phyloP scores from a whole-genome alignment of 441 rosid genomes.

The Gossypium laxum region DNA sequence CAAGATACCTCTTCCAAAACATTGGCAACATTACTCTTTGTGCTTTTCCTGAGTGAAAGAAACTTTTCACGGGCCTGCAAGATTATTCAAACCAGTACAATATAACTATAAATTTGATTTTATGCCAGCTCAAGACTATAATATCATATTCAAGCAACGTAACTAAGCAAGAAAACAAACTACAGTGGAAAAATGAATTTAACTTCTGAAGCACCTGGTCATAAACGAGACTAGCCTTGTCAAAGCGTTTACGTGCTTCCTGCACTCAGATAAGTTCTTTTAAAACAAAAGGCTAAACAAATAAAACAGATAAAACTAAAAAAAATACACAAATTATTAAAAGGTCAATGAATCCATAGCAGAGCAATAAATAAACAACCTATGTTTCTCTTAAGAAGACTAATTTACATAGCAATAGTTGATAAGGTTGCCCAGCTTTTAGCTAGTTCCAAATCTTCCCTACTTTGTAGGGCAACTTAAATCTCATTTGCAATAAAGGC shows the following conservation, averaged over 20 bases:
- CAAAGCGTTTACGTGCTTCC: slow-evolving; percentile 97
- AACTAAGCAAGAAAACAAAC: not conserved
- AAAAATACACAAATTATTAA: not conserved
- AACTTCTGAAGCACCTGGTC: slow-evolving; percentile 57
- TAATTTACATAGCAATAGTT: not conserved
- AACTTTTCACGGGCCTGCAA: slow-evolving; percentile 92
- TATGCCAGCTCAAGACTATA: not conserved
- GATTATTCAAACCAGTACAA: not conserved
- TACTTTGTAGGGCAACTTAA: not conserved
- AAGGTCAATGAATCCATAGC: not conserved
- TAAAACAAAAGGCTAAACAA: slow-evolving; percentile 15
- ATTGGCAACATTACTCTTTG: slow-evolving; percentile 62
- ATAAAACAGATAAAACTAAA: slow-evolving; percentile 1
- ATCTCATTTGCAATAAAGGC: slow-evolving; percentile 1
- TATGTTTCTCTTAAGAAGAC: not conserved
- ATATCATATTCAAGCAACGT: slow-evolving; percentile 7
- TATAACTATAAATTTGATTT: slow-evolving; percentile 4
- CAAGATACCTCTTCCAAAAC: slow-evolving; percentile 72
- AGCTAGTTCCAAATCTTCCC: not conserved
- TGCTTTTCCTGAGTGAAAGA: slow-evolving; percentile 90
- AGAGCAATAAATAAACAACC: not conserved
- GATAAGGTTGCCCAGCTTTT: not conserved
- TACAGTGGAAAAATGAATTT: not conserved
- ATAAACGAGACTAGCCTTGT: slow-evolving; percentile 86
- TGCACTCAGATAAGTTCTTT: slow-evolving; percentile 35